A percentile compares a stretch with the other conserved stretches of the same genome.
phyloP scores from a whole-genome alignment of 2,329 filamentous ascomycete genomes.

The Ceratocystis lukuohia region DNA sequence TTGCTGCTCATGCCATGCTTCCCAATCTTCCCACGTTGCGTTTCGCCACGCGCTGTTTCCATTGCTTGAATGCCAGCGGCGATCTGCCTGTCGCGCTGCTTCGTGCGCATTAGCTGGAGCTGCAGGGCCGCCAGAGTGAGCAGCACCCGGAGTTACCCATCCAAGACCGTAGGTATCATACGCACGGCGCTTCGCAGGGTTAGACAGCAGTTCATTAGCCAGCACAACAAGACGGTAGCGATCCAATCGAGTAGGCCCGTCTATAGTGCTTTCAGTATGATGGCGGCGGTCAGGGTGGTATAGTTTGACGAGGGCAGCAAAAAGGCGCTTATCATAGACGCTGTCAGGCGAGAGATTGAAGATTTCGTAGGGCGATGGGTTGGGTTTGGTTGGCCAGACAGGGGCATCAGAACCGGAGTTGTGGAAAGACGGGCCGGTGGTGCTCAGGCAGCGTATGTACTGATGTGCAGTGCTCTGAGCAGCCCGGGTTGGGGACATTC shows the following conservation, averaged over 20 bases:
- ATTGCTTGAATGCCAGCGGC: conserved; percentile 34
- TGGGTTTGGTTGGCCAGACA: conserved; percentile 34
- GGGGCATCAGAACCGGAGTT: background rate
- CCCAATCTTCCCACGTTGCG: conserved; percentile 98
- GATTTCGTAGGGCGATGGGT: conserved; percentile 83
- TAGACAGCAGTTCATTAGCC: conserved; percentile 76
- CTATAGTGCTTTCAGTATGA: conserved; percentile 22
- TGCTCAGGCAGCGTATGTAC: background rate
- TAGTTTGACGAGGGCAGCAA: conserved; percentile 84
- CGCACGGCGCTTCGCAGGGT: conserved; percentile 60
- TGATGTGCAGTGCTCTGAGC: background rate
- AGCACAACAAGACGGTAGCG: conserved; percentile 80
- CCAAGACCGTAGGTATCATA: conserved; percentile 76
- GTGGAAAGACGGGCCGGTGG: background rate
- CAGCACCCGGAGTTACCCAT: conserved; percentile 41
- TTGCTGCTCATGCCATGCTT: conserved; percentile 51
- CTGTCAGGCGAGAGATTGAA: conserved; percentile 43
- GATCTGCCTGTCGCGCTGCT: conserved; percentile 31
- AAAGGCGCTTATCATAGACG: conserved; percentile 69
- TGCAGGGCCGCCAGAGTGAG: conserved; percentile 35
- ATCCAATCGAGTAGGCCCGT: conserved; percentile 48
- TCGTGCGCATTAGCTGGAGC: conserved; percentile 35
- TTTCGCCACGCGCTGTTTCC: conserved; percentile 46
- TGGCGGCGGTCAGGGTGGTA: conserved; percentile 73
- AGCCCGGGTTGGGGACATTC: background rate